Conservation (phyloP, 768 basidiomycete species). For the Rhodocollybia butyracea region DNA sequence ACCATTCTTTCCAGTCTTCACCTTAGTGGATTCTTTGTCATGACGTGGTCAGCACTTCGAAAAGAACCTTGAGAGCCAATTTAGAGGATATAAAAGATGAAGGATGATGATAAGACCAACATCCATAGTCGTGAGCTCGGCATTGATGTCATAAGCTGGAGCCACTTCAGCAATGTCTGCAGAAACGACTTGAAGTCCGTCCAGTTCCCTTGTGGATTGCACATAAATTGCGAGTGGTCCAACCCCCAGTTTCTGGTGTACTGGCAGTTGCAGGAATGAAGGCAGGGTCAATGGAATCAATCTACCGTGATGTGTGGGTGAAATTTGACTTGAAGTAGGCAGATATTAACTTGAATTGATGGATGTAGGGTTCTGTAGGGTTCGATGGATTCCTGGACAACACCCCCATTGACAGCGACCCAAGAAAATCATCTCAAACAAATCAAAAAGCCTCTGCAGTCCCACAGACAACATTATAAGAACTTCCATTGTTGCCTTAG, state of each 20-base stretch:
- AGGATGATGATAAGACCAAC: neutral
- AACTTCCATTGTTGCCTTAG: too few species aligned
- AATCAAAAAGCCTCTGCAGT: too few species aligned
- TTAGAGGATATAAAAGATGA: neutral
- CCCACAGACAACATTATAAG: too few species aligned
- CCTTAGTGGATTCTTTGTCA: conserved; percentile 74
- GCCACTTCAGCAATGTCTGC: conserved; percentile 86
- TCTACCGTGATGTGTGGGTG: too few species aligned
- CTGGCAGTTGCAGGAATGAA: conserved; percentile 85
- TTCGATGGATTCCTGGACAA: too few species aligned
- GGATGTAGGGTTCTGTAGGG: too few species aligned
- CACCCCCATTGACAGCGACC: too few species aligned
- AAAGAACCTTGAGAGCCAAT: conserved; percentile 53
- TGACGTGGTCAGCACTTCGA: conserved; percentile 73
- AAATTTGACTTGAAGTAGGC: too few species aligned
- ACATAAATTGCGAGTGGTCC: conserved; percentile 81
- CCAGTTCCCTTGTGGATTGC: conserved; percentile 73
- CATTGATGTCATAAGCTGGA: conserved; percentile 73
- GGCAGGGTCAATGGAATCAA: conserved; percentile 77
- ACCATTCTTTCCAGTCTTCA: conserved; percentile 13
- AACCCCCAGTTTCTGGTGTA: conserved; percentile 81
- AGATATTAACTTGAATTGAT: too few species aligned
- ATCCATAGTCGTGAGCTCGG: conserved; percentile 62
- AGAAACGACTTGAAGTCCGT: conserved; percentile 73
- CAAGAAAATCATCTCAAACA: too few species aligned